Evolutionary conservation across 495 filamentous ascomycete genomes (phyloP).

Genomic region (Aspergillus haitiensis): DNA sequence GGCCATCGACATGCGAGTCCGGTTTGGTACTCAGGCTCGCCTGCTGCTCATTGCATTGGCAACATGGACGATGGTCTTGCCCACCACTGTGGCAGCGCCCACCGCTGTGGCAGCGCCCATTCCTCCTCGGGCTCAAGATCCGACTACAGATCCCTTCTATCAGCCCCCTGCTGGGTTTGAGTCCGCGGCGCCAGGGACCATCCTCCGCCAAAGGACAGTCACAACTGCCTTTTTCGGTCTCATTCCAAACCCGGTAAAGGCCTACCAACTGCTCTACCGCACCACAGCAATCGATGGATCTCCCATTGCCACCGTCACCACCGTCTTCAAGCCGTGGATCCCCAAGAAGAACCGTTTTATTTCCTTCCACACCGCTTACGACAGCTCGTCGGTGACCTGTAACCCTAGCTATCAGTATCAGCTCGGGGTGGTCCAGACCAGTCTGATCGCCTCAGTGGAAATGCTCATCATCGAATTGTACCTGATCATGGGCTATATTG

Average conservation of each 20-base stretch:
- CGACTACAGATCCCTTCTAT: constrained; percentile 37
- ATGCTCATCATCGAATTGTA: constrained; percentile 32
- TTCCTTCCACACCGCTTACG: constrained; percentile 39
- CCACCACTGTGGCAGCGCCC: neutral
- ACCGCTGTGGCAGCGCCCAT: neutral
- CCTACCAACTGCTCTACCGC: constrained; percentile 52
- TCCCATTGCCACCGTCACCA: constrained; percentile 37
- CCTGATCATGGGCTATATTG: constrained; percentile 33
- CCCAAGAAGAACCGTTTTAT: constrained; percentile 36
- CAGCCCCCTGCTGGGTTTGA: constrained; percentile 34
- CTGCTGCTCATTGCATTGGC: neutral
- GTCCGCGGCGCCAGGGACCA: constrained; percentile 27
- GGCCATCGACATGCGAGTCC: too few species aligned
- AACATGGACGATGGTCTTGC: neutral
- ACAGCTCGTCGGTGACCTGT: constrained; percentile 33
- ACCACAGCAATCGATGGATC: constrained; percentile 43
- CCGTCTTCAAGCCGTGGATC: constrained; percentile 33
- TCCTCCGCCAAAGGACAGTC: constrained; percentile 30
- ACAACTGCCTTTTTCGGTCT: constrained; percentile 34
- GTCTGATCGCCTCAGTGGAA: constrained; percentile 33
- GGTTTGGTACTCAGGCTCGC: too few species aligned
- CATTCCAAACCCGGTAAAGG: constrained; percentile 30
- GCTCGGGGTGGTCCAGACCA: constrained; percentile 27
- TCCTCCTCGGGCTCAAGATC: constrained; percentile 11
- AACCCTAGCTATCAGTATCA: constrained; percentile 38